Base-by-base conservation (phyloP, 352 stramenopile species). In the Labyrinthula sp. region DNA sequence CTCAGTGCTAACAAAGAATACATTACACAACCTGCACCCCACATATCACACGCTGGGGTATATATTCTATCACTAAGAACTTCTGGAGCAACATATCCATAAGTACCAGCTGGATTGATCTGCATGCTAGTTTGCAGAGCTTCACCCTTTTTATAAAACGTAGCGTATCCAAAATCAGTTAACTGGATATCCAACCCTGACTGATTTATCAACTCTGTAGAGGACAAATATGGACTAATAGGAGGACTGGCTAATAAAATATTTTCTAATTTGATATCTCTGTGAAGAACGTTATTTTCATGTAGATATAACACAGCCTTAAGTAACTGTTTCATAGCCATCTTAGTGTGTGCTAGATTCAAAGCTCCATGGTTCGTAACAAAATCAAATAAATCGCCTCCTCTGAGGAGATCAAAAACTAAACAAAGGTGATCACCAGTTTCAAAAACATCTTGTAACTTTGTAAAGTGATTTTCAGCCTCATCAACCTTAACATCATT, bases 101-200 rank as follows among this genome's bases (percentile, higher is more conserved):
- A 63, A 14, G 77, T 89, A 26, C 78, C 79, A 52, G 77, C 84
- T 64, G 37, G 79, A 86, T 37, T 78, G 24, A 63, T 61, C 34
- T 82, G 72, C n/a, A n/a, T n/a, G n/a, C n/a, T n/a, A n/a, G n/a
- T n/a, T n/a, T n/a, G n/a, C n/a, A n/a, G n/a, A n/a, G n/a, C n/a
- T n/a, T n/a, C n/a, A n/a, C n/a, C n/a, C n/a, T n/a, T n/a, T n/a
- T n/a, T n/a, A n/a, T n/a, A n/a, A n/a, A n/a, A n/a, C 14, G 82
- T 85, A 2, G 81, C 87, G n/a, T 94, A 64, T 1, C 82, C 82
- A 65, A 95, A 94, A 45, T 95, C 82, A 2, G 77, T 82, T 18
- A 95, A 74, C 54, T 92, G 92, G 48, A 93, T 61, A 34, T 66
- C 33, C 45, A 22, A 39, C 34, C 15, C 34, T 17, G 15, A 17